Conservation (phyloP, 2,329 filamentous ascomycete genomes). For the Nigrograna mackinnonii region DNA sequence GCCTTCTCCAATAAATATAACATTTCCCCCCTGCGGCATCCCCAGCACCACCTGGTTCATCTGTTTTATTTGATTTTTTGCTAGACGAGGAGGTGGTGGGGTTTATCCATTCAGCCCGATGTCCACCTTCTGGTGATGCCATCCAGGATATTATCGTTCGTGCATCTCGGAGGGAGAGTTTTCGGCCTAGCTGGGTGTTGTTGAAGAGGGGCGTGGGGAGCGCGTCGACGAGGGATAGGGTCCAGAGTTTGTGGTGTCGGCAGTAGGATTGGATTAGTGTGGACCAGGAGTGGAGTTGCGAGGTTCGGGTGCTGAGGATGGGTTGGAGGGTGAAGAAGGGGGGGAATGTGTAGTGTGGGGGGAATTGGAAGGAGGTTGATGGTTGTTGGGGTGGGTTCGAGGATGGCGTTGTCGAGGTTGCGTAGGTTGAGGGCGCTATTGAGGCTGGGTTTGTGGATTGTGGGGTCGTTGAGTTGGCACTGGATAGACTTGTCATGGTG, state of each 20-base stretch:
- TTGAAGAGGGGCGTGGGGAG: conserved; percentile 60
- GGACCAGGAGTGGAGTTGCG: conserved; percentile 86
- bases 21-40: too few species aligned
- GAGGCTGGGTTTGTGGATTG: too few species aligned
- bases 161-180: conserved; percentile 57
- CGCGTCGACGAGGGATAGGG: conserved; percentile 67
- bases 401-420: too few species aligned
- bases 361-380: conserved; percentile 28
- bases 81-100: conserved; percentile 20
- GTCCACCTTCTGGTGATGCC: conserved; percentile 54
- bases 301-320: conserved; percentile 72
- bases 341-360: conserved; percentile 70
- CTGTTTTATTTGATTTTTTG: conserved; percentile 13
- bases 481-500: too few species aligned
- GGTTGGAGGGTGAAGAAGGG: conserved; percentile 85
- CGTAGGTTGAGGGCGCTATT: too few species aligned
- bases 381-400: not conserved
- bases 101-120: conserved; percentile 67
- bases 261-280: conserved; percentile 83
- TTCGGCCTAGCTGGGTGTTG: conserved; percentile 48
- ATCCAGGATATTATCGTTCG: conserved; percentile 61
- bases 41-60: conserved; percentile 34
- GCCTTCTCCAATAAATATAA: conserved; percentile 83
- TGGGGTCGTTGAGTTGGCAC: too few species aligned
- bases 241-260: conserved; percentile 74